These are phyloP conservation scores for Backusella psychrophila DNA, from an alignment of 192 early-diverging fungal genomes.

Conservation along the genomic window DNA sequence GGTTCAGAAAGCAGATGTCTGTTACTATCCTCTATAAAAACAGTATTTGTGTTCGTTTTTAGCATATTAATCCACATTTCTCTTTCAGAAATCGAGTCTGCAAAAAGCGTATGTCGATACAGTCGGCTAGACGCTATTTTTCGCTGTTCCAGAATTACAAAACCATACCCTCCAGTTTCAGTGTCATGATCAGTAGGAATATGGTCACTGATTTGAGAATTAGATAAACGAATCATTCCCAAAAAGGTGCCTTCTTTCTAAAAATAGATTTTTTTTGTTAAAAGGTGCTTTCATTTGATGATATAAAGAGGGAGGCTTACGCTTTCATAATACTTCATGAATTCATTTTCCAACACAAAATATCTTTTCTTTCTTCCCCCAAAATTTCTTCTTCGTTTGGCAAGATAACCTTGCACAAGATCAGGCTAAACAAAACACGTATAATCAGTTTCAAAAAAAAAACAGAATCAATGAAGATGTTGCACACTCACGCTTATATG, in stretches of 20 bases:
- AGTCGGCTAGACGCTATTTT: constrained; percentile 64
- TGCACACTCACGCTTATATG: constrained; percentile 25
- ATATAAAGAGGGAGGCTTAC: constrained; percentile 37
- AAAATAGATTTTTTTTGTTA: background rate
- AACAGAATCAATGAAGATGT: background rate
- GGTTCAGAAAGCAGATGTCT: constrained; percentile 73
- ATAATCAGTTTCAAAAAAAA: background rate
- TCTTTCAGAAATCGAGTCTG: constrained; percentile 85
- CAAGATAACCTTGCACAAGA: constrained; percentile 83
- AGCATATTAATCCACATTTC: constrained; percentile 88
- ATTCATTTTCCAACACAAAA: constrained; percentile 68
- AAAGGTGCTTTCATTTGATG: background rate
- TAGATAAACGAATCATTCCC: constrained; percentile 70
- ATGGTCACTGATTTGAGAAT: constrained; percentile 67
- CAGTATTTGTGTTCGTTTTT: background rate
- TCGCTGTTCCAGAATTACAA: constrained; percentile 78
- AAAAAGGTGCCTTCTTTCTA: constrained; percentile 65
- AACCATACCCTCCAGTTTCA: constrained; percentile 62
- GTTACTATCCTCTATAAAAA: background rate
- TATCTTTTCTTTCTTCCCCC: constrained; percentile 93
- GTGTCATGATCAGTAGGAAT: constrained; percentile 8
- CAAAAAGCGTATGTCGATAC: constrained; percentile 79
- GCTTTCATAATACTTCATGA: constrained; percentile 79
- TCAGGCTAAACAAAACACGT: constrained; percentile 32
- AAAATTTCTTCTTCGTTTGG: constrained; percentile 94